A percentile compares a stretch with the other conserved stretches of the same genome.
Conservation (phyloP, 192 early-diverging fungal species). For the Coemansia sp. region DNA sequence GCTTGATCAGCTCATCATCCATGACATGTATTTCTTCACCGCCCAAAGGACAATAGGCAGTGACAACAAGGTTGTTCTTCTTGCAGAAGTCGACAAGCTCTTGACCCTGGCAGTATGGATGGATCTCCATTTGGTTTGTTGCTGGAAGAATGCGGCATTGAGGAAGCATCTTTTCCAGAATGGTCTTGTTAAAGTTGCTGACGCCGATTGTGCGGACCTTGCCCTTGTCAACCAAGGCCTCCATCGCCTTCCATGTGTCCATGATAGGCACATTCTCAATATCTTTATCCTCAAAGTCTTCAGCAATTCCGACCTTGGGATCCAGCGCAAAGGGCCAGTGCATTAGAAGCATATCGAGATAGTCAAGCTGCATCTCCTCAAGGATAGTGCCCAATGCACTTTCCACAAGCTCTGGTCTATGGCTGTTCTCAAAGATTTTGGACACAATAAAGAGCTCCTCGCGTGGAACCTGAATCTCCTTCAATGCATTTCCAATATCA, state of each 20-base stretch:
- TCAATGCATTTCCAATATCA: conserved; percentile 77
- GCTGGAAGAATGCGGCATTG: conserved; percentile 71
- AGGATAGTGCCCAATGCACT: conserved; percentile 66
- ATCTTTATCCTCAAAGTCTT: conserved; percentile 40
- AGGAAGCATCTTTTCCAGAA: conserved; percentile 68
- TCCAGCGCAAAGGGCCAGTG: conserved; percentile 80
- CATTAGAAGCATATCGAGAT: conserved; percentile 82
- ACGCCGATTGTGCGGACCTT: conserved; percentile 83
- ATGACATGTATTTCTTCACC: conserved; percentile 36
- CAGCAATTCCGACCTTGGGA: conserved; percentile 20
- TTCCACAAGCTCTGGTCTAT: conserved; percentile 64
- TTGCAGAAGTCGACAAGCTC: conserved; percentile 75
- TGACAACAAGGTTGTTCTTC: conserved; percentile 68
- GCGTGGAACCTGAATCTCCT: conserved; percentile 62
- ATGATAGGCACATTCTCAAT: conserved; percentile 60
- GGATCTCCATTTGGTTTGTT: conserved; percentile 85
- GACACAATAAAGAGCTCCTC: conserved; percentile 78
- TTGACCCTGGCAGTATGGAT: conserved; percentile 64
- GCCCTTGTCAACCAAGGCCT: conserved; percentile 67
- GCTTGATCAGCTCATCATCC: conserved; percentile 56
- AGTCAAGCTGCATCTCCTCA: conserved; percentile 66
- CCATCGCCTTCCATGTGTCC: conserved; percentile 83
- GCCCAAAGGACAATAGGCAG: conserved; percentile 86
- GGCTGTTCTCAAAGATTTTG: conserved; percentile 71
- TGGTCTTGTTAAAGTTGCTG: conserved; percentile 70